Evolutionary conservation across 2,329 filamentous ascomycete genomes (phyloP), one percentile per base, ranked within the genome.

Genomic region (Periglandula ipomoeae): DNA sequence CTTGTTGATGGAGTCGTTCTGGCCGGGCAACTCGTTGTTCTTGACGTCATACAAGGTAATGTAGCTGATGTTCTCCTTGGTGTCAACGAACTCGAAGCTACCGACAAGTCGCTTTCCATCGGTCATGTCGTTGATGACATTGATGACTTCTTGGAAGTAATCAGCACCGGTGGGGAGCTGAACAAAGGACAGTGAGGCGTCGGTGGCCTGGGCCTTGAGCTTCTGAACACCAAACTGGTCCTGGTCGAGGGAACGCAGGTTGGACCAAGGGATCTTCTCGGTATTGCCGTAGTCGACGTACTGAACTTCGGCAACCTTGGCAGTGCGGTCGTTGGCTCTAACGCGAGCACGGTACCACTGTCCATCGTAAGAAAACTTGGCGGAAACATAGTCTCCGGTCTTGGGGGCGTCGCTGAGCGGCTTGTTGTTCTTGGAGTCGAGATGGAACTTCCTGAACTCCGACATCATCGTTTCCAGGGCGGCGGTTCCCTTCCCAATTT

Each of bases 271-370:
- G 50, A 95, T 75, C 62, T 83, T 85, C 69, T 98, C 93, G 48
- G 81, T 85, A 76, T 98, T 98, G 59, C 93, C 93, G 67, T 94
- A 98, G 72, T 98, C 93, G 53, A 98, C 81, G 69, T 95, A 98
- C 41, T 94, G 72, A 23, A 98, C 85, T 67, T 98, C 93, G 22
- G 89, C 85, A 58, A 87, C 82, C 76, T 93, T 89, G 60, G 84
- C 84, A 8, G 90, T 79, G 53, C 93, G 89, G 70, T 98, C 93
- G 68, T 97, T 96, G 63, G 90, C 83, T 53, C 90, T 85, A 53
- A 98, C 82, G 53, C 84, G 85, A 27, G 87, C 93, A 53, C 93
- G 87, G 73, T 98, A 98, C 91, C 91, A 98, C 58, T 93, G 82
- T 51, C 84, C 81, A 63, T 98, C 93, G 46, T 83, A 84, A 6